Percentiles rank a stretch among this genome's conserved stretches.
phyloP scores from a whole-genome alignment of 345 rosid genomes.

The Populus nigra region DNA sequence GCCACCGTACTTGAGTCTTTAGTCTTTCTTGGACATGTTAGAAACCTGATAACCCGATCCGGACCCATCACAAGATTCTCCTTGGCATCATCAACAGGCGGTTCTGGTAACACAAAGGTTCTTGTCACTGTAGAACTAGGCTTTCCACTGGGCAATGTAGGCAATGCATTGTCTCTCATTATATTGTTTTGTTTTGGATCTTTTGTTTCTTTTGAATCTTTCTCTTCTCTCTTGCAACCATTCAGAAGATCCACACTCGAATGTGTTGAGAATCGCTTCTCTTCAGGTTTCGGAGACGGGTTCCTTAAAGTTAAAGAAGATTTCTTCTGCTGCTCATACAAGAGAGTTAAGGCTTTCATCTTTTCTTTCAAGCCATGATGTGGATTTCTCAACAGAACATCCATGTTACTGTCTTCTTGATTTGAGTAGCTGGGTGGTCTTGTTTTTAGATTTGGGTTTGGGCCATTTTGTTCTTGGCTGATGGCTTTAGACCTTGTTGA shows the following conservation, averaged over 20 bases:
- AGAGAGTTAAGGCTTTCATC: conserved; percentile 77
- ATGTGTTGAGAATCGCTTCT: conserved; percentile 44
- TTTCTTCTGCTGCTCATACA: conserved; percentile 90
- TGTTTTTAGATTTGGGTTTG: conserved; percentile 23
- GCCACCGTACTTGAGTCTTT: conserved; percentile 36
- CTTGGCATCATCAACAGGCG: conserved; percentile 52
- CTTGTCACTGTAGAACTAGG: conserved; percentile 40
- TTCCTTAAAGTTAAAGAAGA: conserved; percentile 52
- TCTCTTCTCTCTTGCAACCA: conserved; percentile 43
- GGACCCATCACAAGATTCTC: conserved; percentile 59
- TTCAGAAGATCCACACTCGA: conserved; percentile 53
- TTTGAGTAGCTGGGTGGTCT: conserved; percentile 26
- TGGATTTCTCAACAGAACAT: conserved; percentile 54
- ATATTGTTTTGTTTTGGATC: conserved; percentile 27
- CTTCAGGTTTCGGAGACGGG: conserved; percentile 47
- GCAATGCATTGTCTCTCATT: conserved; percentile 46
- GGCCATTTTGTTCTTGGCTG: conserved; percentile 30
- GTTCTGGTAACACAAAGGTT: conserved; percentile 48
- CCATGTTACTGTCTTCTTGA: conserved; percentile 40
- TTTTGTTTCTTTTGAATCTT: conserved; percentile 27
- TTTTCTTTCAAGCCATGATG: conserved; percentile 93
- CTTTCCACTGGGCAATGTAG: conserved; percentile 14
- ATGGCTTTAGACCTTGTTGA: conserved; percentile 69
- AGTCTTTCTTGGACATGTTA: conserved; percentile 48
- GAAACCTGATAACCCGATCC: conserved; percentile 53